Conservation (phyloP, 352 stramenopile genomes). For the Globisporangium paddicum region DNA sequence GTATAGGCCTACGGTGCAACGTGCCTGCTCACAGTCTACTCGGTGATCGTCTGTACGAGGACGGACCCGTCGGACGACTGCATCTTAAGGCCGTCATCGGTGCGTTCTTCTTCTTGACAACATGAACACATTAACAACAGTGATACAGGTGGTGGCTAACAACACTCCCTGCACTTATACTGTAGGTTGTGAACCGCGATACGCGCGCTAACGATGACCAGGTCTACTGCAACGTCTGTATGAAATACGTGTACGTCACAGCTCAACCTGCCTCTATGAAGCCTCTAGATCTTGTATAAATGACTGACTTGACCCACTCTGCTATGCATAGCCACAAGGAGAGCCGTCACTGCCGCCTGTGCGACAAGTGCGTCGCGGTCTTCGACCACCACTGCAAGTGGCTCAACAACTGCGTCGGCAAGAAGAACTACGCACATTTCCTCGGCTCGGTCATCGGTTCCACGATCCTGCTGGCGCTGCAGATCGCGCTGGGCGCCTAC, state of each 20-base stretch:
- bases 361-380: conserved; percentile 94
- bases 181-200: conserved; percentile 13
- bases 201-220: conserved; percentile 30
- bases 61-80: conserved; percentile 78
- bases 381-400: conserved; percentile 98
- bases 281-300: not conserved
- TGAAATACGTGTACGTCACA: conserved; percentile 77
- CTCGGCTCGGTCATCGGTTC: conserved; percentile 64
- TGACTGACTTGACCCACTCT: not conserved
- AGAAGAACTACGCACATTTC: conserved; percentile 84
- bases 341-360: conserved; percentile 93
- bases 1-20: conserved; percentile 39
- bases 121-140: not conserved
- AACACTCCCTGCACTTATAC: too few relatives aligned
- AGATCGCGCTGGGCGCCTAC: conserved; percentile 64
- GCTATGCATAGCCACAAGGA: conserved; percentile 61
- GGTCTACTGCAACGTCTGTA: conserved; percentile 87
- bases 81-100: conserved; percentile 55
- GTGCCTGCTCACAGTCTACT: conserved; percentile 47
- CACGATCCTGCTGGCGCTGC: conserved; percentile 56
- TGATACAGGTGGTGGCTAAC: not conserved
- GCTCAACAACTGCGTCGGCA: conserved; percentile 95
- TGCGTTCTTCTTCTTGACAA: conserved; percentile 16
- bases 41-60: conserved; percentile 55
- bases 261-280: not conserved